phyloP scores from a whole-genome alignment of 257 asterid species.

The Leonotis leonurus region DNA sequence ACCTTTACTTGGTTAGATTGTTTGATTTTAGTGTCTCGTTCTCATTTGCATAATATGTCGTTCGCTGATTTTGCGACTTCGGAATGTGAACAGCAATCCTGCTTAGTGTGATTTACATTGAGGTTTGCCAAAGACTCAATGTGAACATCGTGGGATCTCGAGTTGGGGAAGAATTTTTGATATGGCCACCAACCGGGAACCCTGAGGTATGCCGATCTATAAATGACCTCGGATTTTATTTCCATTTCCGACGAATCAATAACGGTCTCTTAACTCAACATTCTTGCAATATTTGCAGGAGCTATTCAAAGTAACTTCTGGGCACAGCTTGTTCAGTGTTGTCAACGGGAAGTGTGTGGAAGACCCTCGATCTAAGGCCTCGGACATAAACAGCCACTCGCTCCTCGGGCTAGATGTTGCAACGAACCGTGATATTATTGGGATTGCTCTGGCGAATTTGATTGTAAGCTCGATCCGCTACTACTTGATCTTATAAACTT shows the following conservation, averaged over 20 bases:
- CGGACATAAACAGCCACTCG: conserved; percentile 73
- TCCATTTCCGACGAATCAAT: not conserved
- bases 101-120: conserved; percentile 88
- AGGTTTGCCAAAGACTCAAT: conserved; percentile 88
- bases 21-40: too few species aligned
- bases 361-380: conserved; percentile 87
- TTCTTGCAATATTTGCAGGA: too few species aligned
- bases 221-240: too few species aligned
- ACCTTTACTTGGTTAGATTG: not conserved
- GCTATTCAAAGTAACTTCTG: conserved; percentile 76
- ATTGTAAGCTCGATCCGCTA: conserved; percentile 57
- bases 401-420: conserved; percentile 83
- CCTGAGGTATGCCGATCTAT: conserved; percentile 65
- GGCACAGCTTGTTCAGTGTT: conserved; percentile 72
- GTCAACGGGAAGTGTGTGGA: conserved; percentile 88
- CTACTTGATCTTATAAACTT: not conserved
- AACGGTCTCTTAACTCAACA: not conserved
- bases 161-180: conserved; percentile 96
- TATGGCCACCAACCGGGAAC: conserved; percentile 91
- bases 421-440: conserved; percentile 73
- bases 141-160: conserved; percentile 90
- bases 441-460: conserved; percentile 90
- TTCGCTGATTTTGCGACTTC: conserved; percentile 11
- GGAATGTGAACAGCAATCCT: conserved; percentile 58
- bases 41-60: conserved; percentile 3